phyloP scores from a whole-genome alignment of 768 basidiomycete species.

The Pleurotus ostreatus region DNA sequence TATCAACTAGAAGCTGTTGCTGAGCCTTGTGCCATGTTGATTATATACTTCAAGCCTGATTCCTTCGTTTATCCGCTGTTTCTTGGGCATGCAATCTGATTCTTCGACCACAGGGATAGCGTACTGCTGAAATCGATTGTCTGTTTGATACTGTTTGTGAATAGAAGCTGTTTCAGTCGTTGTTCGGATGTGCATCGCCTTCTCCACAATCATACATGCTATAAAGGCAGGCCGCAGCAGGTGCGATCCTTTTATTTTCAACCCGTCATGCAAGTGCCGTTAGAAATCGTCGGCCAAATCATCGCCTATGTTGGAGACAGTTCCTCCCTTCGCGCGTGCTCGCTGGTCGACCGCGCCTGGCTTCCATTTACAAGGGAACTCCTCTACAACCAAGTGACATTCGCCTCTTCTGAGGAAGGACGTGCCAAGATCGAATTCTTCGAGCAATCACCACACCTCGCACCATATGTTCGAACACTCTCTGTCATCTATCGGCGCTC shows the following conservation, averaged over 20 bases:
- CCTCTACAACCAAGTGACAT: not conserved
- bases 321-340: not conserved
- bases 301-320: not conserved
- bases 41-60: not conserved
- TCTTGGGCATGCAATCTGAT: too few relatives aligned
- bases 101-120: too few relatives aligned
- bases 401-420: not conserved
- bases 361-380: not conserved
- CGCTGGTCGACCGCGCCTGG: not conserved
- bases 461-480: not conserved
- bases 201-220: not conserved
- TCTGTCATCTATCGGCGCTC: not conserved
- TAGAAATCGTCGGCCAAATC: not conserved
- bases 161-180: too few relatives aligned
- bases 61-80: too few relatives aligned
- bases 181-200: not conserved
- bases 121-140: too few relatives aligned
- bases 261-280: not conserved
- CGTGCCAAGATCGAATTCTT: not conserved
- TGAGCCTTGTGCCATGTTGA: conserved; percentile 70
- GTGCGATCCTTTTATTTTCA: not conserved
- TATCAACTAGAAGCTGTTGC: conserved; percentile 91
- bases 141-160: too few relatives aligned
- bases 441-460: not conserved
- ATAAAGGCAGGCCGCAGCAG: not conserved